Conservation (phyloP, 2,329 filamentous ascomycete species). For the Botryosphaeria dothidea region DNA sequence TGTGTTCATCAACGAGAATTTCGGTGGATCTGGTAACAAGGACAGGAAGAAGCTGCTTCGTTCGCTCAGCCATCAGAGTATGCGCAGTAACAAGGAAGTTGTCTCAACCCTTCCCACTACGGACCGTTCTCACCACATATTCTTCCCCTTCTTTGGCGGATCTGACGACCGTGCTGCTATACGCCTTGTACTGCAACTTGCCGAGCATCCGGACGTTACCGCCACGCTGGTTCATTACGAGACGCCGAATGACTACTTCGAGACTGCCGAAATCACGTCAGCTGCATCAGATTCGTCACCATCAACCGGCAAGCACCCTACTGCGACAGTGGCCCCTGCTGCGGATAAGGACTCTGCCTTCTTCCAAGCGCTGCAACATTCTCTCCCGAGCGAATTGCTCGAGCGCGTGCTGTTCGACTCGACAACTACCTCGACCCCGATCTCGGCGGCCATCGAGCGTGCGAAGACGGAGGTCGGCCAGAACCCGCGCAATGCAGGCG, state of each 20-base stretch:
- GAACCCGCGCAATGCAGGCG: slow-evolving; percentile 65
- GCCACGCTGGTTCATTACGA: slow-evolving; percentile 70
- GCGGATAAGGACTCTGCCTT: slow-evolving; percentile 53
- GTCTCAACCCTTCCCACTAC: slow-evolving; percentile 57
- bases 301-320: slow-evolving; percentile 18
- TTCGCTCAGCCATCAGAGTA: slow-evolving; percentile 24
- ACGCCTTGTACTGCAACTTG: slow-evolving; percentile 79
- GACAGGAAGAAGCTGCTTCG: slow-evolving; percentile 20
- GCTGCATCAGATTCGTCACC: background rate
- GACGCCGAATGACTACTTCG: slow-evolving; percentile 12
- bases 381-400: slow-evolving; percentile 53
- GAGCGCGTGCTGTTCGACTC: slow-evolving; percentile 61
- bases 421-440: slow-evolving; percentile 36
- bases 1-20: slow-evolving; percentile 75
- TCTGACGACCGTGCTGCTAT: slow-evolving; percentile 79
- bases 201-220: slow-evolving; percentile 74
- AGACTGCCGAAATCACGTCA: slow-evolving; percentile 18
- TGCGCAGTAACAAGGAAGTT: slow-evolving; percentile 59
- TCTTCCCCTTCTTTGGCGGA: slow-evolving; percentile 84
- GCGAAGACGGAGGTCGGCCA: slow-evolving; percentile 63
- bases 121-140: slow-evolving; percentile 77
- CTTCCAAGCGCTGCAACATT: slow-evolving; percentile 59
- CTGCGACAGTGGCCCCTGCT: slow-evolving; percentile 13
- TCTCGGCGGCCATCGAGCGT: slow-evolving; percentile 51
- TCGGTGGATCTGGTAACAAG: slow-evolving; percentile 50